phyloP scores from a whole-genome alignment of 2,329 filamentous ascomycete genomes.

The Lasiodiplodia theobromae region DNA sequence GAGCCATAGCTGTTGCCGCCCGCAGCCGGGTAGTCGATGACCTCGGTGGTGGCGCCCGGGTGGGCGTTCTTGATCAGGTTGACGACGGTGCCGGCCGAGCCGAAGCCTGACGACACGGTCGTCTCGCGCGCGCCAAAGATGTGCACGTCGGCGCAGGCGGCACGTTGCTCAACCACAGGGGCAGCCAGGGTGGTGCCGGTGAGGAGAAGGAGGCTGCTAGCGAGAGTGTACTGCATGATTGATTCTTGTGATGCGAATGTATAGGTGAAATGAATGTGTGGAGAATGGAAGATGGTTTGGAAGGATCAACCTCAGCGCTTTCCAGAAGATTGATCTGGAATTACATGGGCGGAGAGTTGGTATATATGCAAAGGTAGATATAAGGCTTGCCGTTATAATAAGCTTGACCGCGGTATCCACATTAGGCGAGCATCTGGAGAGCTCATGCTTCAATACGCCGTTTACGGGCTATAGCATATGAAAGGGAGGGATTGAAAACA shows the following conservation, averaged over 20 bases:
- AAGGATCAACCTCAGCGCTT: conserved; percentile 1
- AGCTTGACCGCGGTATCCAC: not conserved
- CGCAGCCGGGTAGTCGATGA: conserved; percentile 14
- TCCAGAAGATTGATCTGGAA: not conserved
- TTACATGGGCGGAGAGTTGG: not conserved
- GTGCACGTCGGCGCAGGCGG: conserved; percentile 16
- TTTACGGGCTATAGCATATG: conserved; percentile 2
- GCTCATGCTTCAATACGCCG: not conserved
- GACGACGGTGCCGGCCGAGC: conserved; percentile 43
- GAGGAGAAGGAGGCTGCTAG: conserved; percentile 38
- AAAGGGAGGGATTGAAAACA: conserved; percentile 11
- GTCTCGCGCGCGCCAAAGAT: conserved; percentile 24
- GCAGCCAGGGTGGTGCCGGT: conserved; percentile 43
- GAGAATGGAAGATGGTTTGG: not conserved
- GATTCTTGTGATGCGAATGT: conserved; percentile 18
- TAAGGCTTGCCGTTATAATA: conserved; percentile 4
- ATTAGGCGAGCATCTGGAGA: conserved; percentile 2
- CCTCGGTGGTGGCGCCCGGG: conserved; percentile 13
- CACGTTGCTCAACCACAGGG: conserved; percentile 41
- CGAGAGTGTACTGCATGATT: conserved; percentile 42
- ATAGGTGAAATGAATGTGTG: not conserved
- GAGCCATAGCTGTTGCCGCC: conserved; percentile 39
- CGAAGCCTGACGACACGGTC: conserved; percentile 34
- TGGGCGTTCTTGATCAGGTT: conserved; percentile 14
- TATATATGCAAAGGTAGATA: not conserved